These are phyloP conservation scores for Russula earlei DNA, from an alignment of 768 basidiomycete genomes.

Conservation along the genomic window DNA sequence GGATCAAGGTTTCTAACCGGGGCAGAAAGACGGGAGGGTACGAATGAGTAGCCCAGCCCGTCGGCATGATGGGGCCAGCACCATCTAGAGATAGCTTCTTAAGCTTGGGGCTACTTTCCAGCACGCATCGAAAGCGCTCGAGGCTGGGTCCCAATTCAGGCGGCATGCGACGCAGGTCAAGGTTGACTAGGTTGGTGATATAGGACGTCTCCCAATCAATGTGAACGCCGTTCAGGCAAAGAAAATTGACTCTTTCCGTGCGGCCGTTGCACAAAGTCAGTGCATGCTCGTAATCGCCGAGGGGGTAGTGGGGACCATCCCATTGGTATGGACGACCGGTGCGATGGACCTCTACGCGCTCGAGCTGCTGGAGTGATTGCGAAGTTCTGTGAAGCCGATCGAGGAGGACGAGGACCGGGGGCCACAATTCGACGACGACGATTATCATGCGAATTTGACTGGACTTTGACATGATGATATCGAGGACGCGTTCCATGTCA, in stretches of 20 bases:
- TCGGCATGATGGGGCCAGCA: conserved; percentile 41
- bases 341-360: conserved; percentile 59
- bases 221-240: conserved; percentile 50
- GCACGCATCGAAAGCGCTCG: conserved; percentile 42
- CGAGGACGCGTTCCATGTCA: conserved; percentile 40
- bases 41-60: conserved; percentile 20
- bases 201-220: conserved; percentile 47
- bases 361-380: conserved; percentile 27
- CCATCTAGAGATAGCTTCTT: conserved; percentile 51
- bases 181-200: conserved; percentile 45
- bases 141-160: conserved; percentile 42
- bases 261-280: conserved; percentile 43
- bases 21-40: conserved; percentile 37
- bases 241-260: conserved; percentile 37
- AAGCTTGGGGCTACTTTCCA: conserved; percentile 33
- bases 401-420: conserved; percentile 41
- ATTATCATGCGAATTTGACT: conserved; percentile 51
- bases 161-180: conserved; percentile 58
- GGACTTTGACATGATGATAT: conserved; percentile 42
- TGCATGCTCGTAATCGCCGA: conserved; percentile 26
- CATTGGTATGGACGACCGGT: conserved; percentile 39
- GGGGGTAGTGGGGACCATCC: conserved; percentile 35
- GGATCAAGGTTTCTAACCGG: conserved; percentile 40
- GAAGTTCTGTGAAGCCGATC: conserved; percentile 32
- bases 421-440: conserved; percentile 47